Evolutionary conservation across 2,329 filamentous ascomycete genomes (phyloP).

Genomic region (Neocatenulostroma microsporum): DNA sequence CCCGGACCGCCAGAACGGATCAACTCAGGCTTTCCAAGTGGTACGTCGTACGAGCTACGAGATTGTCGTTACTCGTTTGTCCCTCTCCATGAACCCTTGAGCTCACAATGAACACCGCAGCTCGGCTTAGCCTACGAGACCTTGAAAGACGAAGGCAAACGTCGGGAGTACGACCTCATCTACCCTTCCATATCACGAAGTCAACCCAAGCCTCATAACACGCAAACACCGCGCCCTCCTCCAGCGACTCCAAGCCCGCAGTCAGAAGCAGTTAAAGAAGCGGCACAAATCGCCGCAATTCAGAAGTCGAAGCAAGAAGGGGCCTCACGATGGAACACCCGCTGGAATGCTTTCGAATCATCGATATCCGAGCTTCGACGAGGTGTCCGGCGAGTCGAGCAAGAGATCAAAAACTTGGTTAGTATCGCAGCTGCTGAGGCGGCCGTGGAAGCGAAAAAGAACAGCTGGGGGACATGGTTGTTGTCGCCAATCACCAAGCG

Average conservation of each 20-base stretch:
- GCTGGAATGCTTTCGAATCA: conserved; percentile 18
- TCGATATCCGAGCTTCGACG: conserved; percentile 15
- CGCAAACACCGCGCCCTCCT: conserved; percentile 5
- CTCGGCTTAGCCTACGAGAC: conserved; percentile 31
- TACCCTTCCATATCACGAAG: conserved; percentile 24
- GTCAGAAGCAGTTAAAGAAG: conserved; percentile 16
- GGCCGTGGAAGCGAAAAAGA: conserved; percentile 24
- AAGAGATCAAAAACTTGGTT: conserved; percentile 24
- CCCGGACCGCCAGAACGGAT: conserved; percentile 29
- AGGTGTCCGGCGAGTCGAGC: conserved; percentile 19
- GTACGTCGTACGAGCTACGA: conserved; percentile 27
- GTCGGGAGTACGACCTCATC: conserved; percentile 28
- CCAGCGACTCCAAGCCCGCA: conserved; percentile 8
- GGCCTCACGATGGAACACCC: conserved; percentile 21
- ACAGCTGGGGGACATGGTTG: conserved; percentile 28
- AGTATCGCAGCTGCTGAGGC: conserved; percentile 23
- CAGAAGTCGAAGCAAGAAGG: conserved; percentile 27
- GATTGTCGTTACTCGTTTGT: too few species aligned
- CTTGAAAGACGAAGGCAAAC: conserved; percentile 27
- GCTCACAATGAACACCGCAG: too few species aligned
- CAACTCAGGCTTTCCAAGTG: conserved; percentile 31
- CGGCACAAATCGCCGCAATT: conserved; percentile 22
- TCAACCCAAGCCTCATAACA: conserved; percentile 4
- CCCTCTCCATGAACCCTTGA: conserved; percentile 3
- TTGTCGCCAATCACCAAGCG: conserved; percentile 26